Percentiles rank a stretch among this genome's conserved stretches.
These are phyloP conservation scores for Symbiotaphrina buchneri DNA, from an alignment of 495 filamentous ascomycete genomes.

Conservation along the genomic window DNA sequence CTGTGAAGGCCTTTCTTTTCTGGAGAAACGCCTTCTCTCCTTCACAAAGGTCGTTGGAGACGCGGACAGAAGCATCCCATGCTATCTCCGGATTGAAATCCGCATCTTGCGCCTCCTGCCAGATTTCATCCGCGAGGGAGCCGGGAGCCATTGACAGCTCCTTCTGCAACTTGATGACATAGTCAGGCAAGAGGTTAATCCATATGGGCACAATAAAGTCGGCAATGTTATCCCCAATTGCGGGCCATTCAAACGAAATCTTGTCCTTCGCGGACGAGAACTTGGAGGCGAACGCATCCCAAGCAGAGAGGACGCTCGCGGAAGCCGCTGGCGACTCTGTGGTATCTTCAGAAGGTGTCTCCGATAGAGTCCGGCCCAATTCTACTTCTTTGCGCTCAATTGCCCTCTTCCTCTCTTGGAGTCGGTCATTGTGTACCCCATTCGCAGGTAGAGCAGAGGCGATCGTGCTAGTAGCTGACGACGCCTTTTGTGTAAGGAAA, in stretches of 20 bases:
- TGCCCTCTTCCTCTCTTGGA: too few species aligned
- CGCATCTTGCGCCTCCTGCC: conserved; percentile 72
- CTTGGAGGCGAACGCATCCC: conserved; percentile 20
- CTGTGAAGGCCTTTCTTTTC: conserved; percentile 38
- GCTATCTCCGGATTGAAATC: conserved; percentile 67
- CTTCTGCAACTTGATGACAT: conserved; percentile 60
- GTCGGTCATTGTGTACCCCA: too few species aligned
- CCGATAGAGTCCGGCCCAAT: not conserved
- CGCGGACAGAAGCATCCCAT: conserved; percentile 54
- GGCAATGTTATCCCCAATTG: conserved; percentile 39
- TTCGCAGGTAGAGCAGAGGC: too few species aligned
- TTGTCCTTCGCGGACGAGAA: not conserved
- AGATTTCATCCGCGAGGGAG: conserved; percentile 78
- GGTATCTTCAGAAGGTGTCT: too few species aligned
- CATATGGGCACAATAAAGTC: conserved; percentile 61
- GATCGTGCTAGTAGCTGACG: too few species aligned
- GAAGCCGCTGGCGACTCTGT: too few species aligned
- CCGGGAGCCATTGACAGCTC: conserved; percentile 74
- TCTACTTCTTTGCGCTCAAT: conserved; percentile 1
- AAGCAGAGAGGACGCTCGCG: conserved; percentile 8
- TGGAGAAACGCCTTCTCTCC: conserved; percentile 56
- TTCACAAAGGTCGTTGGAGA: conserved; percentile 60
- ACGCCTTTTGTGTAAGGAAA: too few species aligned
- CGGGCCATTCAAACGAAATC: conserved; percentile 28
- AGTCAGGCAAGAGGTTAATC: conserved; percentile 52